A percentile compares a stretch with the other conserved stretches of the same genome.
These are phyloP conservation scores for Bacidia rubella DNA, from an alignment of 495 filamentous ascomycete species.

Conservation along the genomic window DNA sequence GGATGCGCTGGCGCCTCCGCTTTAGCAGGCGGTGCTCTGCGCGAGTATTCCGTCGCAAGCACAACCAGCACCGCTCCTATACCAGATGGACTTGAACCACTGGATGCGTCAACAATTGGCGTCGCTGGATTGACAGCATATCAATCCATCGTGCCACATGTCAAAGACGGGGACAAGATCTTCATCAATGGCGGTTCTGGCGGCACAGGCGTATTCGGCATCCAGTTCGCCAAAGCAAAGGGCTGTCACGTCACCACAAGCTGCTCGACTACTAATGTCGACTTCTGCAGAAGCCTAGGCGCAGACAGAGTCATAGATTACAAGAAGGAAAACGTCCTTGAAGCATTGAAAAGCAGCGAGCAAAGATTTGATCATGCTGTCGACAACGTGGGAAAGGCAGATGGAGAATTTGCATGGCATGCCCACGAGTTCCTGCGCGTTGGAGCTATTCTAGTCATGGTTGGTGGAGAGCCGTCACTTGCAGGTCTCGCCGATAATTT, in stretches of 20 bases:
- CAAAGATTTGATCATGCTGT: constrained; percentile 42
- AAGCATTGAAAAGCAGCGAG: constrained; percentile 34
- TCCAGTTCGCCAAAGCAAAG: constrained; percentile 53
- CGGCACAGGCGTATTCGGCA: constrained; percentile 45
- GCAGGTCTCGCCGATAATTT: constrained; percentile 14
- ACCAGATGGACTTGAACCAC: constrained; percentile 37
- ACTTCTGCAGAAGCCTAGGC: constrained; percentile 43
- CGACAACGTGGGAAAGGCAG: constrained; percentile 45
- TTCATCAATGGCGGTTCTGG: constrained; percentile 60
- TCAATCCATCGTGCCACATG: constrained; percentile 42
- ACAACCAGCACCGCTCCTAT: constrained; percentile 21
- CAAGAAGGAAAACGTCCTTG: constrained; percentile 36
- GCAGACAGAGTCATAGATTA: constrained; percentile 63
- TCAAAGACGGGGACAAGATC: constrained; percentile 40
- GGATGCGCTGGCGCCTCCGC: constrained; percentile 30
- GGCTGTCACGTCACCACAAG: constrained; percentile 48
- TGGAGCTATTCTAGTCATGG: constrained; percentile 41
- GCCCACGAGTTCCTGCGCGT: constrained; percentile 41
- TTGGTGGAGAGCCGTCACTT: constrained; percentile 30
- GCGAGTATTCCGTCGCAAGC: constrained; percentile 33
- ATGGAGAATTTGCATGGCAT: constrained; percentile 37
- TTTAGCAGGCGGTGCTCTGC: constrained; percentile 35
- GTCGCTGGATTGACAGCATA: constrained; percentile 46
- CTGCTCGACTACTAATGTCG: constrained; percentile 45
- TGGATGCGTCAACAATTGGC: constrained; percentile 38